Evolutionary conservation across 2,329 filamentous ascomycete genomes (phyloP), one percentile per base, ranked within the genome.

Genomic region (Fusarium multiceps): DNA sequence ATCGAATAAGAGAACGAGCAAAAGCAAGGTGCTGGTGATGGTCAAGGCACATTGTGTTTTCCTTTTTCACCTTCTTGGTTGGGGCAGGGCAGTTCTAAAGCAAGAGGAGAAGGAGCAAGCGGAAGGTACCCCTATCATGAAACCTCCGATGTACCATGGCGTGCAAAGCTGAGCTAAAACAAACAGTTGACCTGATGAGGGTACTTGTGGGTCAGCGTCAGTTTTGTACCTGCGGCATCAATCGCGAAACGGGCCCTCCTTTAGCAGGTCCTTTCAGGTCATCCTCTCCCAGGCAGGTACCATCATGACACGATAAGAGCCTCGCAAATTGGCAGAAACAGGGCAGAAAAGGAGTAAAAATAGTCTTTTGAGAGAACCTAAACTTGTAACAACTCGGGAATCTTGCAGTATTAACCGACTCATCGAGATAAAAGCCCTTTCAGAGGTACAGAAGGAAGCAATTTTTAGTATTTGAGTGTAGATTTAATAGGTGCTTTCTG

Each of bases 191-290:
- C 28, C 16, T 25, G 27, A 32, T 27, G 21, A 47, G 9, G 25
- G 42, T 69, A 69, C 66, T 25, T 67, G 48, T 40, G 63, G 48
- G 48, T n/a, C 48, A 30, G 23, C 37, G 13, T 21, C n/a, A 40
- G 23, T 9, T 13, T 54, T 53, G 66, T 69, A 69, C 28, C 61
- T 50, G 30, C 34, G 41, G 63, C 55, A 61, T 42, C 48, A 37
- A 47, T 59, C 55, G 58, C 57, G 60, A 45, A 63, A 65, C 47
- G 42, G 57, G 58, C 32, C 50, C 63, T 59, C 54, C 41, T 37
- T 30, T 30, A 30, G 28, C 13, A 14, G 28, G 28, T 30, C 34
- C 34, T 59, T 45, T 30, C 28, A 63, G 58, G 58, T 48, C 61
- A 51, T 59, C 27, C 41, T 64, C 59, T 42, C 41, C 37, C 18